Percentiles rank a stretch among this genome's conserved stretches.
Conservation (phyloP, 192 early-diverging fungal genomes). For the Lobulomyces angularis region DNA sequence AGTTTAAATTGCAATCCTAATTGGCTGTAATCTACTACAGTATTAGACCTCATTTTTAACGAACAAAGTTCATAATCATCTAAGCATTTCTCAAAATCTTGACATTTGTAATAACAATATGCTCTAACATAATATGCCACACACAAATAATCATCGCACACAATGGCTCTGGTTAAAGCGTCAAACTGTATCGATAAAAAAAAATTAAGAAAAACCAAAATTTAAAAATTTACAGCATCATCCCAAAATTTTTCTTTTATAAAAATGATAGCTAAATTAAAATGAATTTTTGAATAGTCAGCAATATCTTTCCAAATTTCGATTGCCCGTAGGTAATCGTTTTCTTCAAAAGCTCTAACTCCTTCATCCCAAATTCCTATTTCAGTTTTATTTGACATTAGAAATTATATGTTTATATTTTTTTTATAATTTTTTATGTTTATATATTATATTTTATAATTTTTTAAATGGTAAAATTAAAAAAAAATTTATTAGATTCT, state of each 20-base stretch:
- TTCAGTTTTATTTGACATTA: too few relatives aligned
- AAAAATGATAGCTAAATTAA: conserved; percentile 82
- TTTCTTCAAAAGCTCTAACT: too few relatives aligned
- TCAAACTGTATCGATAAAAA: conserved; percentile 40
- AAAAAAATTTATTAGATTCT: too few relatives aligned
- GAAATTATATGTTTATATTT: too few relatives aligned
- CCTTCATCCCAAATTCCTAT: too few relatives aligned
- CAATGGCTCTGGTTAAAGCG: conserved; percentile 60
- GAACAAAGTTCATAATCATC: conserved; percentile 60
- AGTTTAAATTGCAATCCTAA: conserved; percentile 84
- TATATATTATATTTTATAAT: too few relatives aligned
- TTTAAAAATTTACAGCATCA: conserved; percentile 64
- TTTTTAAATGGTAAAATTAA: too few relatives aligned
- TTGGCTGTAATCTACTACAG: conserved; percentile 89
- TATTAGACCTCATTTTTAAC: conserved; percentile 68
- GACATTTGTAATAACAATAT: conserved; percentile 61
- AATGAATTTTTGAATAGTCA: conserved; percentile 87
- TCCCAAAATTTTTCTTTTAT: conserved; percentile 60
- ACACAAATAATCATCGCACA: conserved; percentile 75
- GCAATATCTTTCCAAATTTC: too few relatives aligned
- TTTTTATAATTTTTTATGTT: too few relatives aligned
- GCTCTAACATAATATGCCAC: conserved; percentile 90
- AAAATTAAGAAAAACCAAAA: not conserved
- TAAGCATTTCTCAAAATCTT: conserved; percentile 57
- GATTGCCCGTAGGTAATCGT: too few relatives aligned